phyloP scores from a whole-genome alignment of 805 yeast genomes.

The Metschnikowia corniflorae region DNA sequence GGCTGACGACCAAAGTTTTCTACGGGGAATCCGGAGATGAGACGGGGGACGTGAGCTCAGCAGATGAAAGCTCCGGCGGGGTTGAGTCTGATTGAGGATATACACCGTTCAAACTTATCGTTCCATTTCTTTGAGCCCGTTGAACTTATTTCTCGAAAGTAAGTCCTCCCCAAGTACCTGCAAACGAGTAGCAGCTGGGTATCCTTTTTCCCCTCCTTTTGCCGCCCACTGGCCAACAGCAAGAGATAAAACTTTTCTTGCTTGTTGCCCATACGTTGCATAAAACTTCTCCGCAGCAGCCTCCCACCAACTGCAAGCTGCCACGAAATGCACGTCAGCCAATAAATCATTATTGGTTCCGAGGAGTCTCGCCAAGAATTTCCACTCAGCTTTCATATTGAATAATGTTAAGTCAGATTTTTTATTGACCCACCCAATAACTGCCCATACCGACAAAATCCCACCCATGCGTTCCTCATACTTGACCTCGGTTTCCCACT shows the following conservation, averaged over 20 bases:
- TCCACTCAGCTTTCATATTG: slow-evolving; percentile 54
- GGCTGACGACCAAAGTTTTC: slow-evolving; percentile 15
- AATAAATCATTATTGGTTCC: slow-evolving; percentile 52
- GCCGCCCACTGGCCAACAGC: slow-evolving; percentile 51
- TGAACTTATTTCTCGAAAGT: slow-evolving; percentile 44
- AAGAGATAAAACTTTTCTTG: slow-evolving; percentile 51
- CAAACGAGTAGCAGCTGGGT: slow-evolving; percentile 77
- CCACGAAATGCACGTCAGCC: slow-evolving; percentile 65
- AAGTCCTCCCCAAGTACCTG: slow-evolving; percentile 80
- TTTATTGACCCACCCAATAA: slow-evolving; percentile 50
- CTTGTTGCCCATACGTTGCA: slow-evolving; percentile 65
- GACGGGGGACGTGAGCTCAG: too few species aligned
- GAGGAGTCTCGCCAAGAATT: slow-evolving; percentile 63
- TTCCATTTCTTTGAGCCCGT: slow-evolving; percentile 45
- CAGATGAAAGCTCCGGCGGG: too few species aligned
- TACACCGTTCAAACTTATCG: slow-evolving; percentile 12
- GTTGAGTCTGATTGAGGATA: not conserved
- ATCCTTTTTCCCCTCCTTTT: slow-evolving; percentile 48
- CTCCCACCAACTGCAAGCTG: slow-evolving; percentile 90
- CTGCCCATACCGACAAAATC: slow-evolving; percentile 75
- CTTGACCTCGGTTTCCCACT: slow-evolving; percentile 59
- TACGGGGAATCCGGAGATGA: slow-evolving; percentile 18
- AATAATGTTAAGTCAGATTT: slow-evolving; percentile 24
- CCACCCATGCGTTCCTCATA: slow-evolving; percentile 89
- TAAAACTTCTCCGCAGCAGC: slow-evolving; percentile 59